phyloP scores from a whole-genome alignment of 176 grass and related monocot species.

The Panicum miliaceum region DNA sequence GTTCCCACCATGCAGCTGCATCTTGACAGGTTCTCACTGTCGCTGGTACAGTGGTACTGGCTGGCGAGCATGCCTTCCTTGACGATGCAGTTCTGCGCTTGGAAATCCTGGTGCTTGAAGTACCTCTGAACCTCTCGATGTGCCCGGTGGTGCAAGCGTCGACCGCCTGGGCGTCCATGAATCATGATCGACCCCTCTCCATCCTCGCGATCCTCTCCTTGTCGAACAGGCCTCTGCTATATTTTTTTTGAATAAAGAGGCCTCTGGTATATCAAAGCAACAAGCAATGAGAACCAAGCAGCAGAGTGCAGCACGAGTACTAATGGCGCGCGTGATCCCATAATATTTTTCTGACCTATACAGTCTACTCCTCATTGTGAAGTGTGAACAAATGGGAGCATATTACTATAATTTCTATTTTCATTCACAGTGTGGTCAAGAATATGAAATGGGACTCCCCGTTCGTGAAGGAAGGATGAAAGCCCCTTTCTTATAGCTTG shows the following conservation, averaged over 20 bases:
- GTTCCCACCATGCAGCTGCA: not conserved
- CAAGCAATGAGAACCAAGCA: not conserved
- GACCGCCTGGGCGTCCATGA: conserved; percentile 78
- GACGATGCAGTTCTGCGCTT: conserved; percentile 74
- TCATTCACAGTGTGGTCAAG: too few species aligned
- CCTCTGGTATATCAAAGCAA: conserved; percentile 33
- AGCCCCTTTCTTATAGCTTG: too few species aligned
- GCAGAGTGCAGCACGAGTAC: not conserved
- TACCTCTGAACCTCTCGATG: conserved; percentile 70
- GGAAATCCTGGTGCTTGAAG: conserved; percentile 89
- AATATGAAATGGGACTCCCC: too few species aligned
- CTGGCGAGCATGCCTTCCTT: conserved; percentile 77
- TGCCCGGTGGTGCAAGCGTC: conserved; percentile 69
- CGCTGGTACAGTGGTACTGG: conserved; percentile 69
- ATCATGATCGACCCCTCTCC: conserved; percentile 82
- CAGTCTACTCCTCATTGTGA: too few species aligned
- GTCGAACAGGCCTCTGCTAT: conserved; percentile 77
- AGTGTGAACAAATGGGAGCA: too few species aligned
- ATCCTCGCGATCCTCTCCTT: conserved; percentile 78
- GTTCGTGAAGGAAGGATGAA: too few species aligned
- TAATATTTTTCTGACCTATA: too few species aligned
- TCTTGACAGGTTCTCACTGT: not conserved
- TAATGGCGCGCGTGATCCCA: too few species aligned
- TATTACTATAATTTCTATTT: too few species aligned
- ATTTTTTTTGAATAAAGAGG: too few species aligned